Evolutionary conservation across 1,284 basidiomycete genomes (phyloP).

Genomic region (Cryptococcus neoformans): DNA sequence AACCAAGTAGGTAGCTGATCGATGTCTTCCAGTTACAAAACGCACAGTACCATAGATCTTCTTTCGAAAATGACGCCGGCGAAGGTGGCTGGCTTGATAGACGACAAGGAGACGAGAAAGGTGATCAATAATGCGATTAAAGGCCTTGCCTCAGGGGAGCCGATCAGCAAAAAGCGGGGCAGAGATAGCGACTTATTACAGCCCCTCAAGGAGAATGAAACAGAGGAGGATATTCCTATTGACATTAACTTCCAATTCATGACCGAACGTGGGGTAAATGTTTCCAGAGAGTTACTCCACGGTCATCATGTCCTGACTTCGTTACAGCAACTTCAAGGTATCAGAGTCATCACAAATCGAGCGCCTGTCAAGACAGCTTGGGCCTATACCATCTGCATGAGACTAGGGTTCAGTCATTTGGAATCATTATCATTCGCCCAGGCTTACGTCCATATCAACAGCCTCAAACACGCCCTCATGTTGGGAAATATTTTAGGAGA

Average conservation of each 20-base stretch:
- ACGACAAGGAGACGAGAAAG: slow-evolving; percentile 67
- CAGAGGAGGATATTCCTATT: slow-evolving; percentile 13
- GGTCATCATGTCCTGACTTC: background rate
- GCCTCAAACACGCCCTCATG: slow-evolving; percentile 74
- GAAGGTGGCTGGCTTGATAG: slow-evolving; percentile 60
- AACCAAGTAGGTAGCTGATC: background rate
- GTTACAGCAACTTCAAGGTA: background rate
- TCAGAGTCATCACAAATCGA: slow-evolving; percentile 64
- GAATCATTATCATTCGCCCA: slow-evolving; percentile 65
- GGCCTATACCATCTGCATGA: slow-evolving; percentile 79
- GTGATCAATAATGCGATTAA: slow-evolving; percentile 61
- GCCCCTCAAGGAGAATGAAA: slow-evolving; percentile 19
- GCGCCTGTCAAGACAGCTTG: slow-evolving; percentile 94
- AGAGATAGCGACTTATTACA: slow-evolving; percentile 29
- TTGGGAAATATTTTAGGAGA: slow-evolving; percentile 61
- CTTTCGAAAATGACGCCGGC: slow-evolving; percentile 60
- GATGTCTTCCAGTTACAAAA: slow-evolving; percentile 63
- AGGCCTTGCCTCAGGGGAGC: slow-evolving; percentile 43
- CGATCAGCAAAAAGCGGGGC: slow-evolving; percentile 29
- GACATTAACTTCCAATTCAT: slow-evolving; percentile 35
- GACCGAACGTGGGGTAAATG: slow-evolving; percentile 35
- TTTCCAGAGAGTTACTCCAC: background rate
- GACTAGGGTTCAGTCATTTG: slow-evolving; percentile 75
- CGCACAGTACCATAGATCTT: slow-evolving; percentile 61
- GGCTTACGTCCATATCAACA: slow-evolving; percentile 90